Evolutionary conservation across 2,329 filamentous ascomycete genomes (phyloP).

Genomic region (Sarocladiaceae sp.): DNA sequence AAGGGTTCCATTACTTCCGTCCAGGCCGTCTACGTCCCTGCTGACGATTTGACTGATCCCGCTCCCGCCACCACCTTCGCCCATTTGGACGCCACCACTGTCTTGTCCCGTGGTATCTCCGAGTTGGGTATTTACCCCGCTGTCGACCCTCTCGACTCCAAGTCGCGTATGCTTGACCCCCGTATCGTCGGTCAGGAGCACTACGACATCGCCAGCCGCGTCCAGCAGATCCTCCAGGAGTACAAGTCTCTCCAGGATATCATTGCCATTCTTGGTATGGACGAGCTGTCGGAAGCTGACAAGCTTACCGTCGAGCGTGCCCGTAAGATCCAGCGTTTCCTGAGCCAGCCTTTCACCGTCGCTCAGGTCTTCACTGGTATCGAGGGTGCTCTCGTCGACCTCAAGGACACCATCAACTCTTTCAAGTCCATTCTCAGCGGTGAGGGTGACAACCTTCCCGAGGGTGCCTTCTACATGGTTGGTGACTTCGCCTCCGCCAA

Average conservation of each 20-base stretch:
- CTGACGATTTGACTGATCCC: constrained; percentile 99
- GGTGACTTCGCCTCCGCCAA: constrained; percentile 90
- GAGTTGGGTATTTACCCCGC: constrained; percentile 99
- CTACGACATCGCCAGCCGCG: constrained; percentile 89
- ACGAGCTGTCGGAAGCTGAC: constrained; percentile 97
- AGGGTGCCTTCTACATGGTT: constrained; percentile 97
- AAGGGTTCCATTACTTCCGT: constrained; percentile 99
- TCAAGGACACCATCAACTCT: constrained; percentile 95
- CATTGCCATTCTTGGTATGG: constrained; percentile 99
- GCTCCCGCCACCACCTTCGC: constrained; percentile 99
- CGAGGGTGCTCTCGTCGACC: constrained; percentile 93
- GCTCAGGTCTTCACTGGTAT: constrained; percentile 82
- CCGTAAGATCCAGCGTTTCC: constrained; percentile 99
- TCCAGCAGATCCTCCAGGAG: constrained; percentile 99
- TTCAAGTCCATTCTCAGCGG: constrained; percentile 97
- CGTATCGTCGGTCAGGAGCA: constrained; percentile 98
- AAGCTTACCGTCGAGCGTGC: constrained; percentile 99
- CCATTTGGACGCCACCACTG: constrained; percentile 99
- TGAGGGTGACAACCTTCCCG: constrained; percentile 93
- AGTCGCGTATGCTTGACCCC: constrained; percentile 98
- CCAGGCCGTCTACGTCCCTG: constrained; percentile 99
- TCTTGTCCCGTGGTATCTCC: constrained; percentile 99
- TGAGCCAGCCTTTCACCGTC: constrained; percentile 97
- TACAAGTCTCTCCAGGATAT: constrained; percentile 99
- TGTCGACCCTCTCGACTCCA: constrained; percentile 98